Evolutionary conservation across 169 alveolate genomes (phyloP).

Genomic region (Eimeria zaria): DNA sequence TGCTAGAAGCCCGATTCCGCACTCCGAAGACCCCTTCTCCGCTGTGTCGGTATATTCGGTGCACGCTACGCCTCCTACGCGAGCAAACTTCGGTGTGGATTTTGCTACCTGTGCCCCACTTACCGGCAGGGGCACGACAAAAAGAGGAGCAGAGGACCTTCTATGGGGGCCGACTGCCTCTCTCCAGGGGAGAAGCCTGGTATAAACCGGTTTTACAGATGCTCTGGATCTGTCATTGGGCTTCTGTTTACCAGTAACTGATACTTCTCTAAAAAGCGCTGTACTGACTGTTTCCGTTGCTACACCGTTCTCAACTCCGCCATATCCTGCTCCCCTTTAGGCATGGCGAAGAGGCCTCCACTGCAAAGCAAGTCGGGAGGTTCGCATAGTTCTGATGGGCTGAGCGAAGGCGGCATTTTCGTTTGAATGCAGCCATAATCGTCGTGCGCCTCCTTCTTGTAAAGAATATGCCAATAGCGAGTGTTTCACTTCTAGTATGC

Average conservation of each 20-base stretch:
- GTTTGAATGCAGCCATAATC: background rate
- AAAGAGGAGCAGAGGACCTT: too few species aligned
- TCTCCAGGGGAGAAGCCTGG: background rate
- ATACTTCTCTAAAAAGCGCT: background rate
- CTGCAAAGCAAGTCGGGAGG: background rate
- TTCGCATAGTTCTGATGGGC: background rate
- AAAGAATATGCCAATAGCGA: too few species aligned
- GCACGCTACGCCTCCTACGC: too few species aligned
- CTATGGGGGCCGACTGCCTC: too few species aligned
- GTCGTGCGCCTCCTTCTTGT: background rate
- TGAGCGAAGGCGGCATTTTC: background rate
- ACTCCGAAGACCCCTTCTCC: too few species aligned
- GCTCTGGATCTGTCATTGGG: background rate
- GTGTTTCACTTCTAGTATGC: too few species aligned
- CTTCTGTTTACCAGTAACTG: background rate
- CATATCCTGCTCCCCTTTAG: background rate
- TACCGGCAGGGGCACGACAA: too few species aligned
- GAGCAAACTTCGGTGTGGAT: too few species aligned
- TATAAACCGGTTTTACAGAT: background rate
- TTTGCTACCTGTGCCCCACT: too few species aligned
- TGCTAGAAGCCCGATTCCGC: too few species aligned
- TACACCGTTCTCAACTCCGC: background rate
- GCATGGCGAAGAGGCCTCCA: background rate
- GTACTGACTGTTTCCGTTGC: background rate
- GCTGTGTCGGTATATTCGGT: too few species aligned